A percentile compares a stretch with the other conserved stretches of the same genome.
phyloP scores from a whole-genome alignment of 1,139 yeast genomes.

The Lodderomyces beijingensis region DNA sequence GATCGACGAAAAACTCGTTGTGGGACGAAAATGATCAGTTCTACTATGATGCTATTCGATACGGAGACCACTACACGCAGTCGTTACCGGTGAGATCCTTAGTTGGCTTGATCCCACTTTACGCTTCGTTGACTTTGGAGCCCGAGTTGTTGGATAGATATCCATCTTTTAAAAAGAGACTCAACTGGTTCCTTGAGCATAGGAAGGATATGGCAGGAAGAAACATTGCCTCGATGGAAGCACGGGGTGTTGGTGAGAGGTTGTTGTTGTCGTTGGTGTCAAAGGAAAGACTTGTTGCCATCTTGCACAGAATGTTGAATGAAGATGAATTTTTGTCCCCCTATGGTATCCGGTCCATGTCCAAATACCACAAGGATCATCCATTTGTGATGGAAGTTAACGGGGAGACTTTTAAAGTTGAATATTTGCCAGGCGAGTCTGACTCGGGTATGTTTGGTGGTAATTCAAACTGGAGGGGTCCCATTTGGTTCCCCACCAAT shows the following conservation, averaged over 20 bases:
- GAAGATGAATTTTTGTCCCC: slow-evolving; percentile 84
- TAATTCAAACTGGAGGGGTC: slow-evolving; percentile 97
- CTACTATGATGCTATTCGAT: slow-evolving; percentile 87
- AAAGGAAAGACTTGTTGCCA: slow-evolving; percentile 73
- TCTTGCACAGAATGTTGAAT: slow-evolving; percentile 79
- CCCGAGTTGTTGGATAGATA: slow-evolving; percentile 77
- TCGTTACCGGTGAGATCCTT: slow-evolving; percentile 84
- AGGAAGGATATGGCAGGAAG: slow-evolving; percentile 72
- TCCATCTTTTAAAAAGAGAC: slow-evolving; percentile 81
- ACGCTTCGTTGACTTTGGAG: slow-evolving; percentile 86
- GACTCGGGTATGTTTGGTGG: slow-evolving; percentile 97
- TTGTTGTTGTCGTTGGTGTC: slow-evolving; percentile 76
- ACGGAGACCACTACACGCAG: slow-evolving; percentile 70
- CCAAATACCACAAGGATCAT: slow-evolving; percentile 81
- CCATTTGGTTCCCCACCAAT: slow-evolving; percentile 97
- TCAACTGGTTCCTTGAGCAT: slow-evolving; percentile 82
- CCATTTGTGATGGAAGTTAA: slow-evolving; percentile 87
- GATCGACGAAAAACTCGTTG: slow-evolving; percentile 56
- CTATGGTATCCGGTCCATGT: slow-evolving; percentile 85
- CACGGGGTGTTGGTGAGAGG: slow-evolving; percentile 85
- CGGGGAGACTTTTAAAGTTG: slow-evolving; percentile 70
- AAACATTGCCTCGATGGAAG: slow-evolving; percentile 84
- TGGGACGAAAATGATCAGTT: slow-evolving; percentile 93
- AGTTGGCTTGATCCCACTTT: slow-evolving; percentile 89
- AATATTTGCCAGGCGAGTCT: slow-evolving; percentile 88